Conservation (phyloP, 305 asterid species). For the Fraxinus sp. region DNA sequence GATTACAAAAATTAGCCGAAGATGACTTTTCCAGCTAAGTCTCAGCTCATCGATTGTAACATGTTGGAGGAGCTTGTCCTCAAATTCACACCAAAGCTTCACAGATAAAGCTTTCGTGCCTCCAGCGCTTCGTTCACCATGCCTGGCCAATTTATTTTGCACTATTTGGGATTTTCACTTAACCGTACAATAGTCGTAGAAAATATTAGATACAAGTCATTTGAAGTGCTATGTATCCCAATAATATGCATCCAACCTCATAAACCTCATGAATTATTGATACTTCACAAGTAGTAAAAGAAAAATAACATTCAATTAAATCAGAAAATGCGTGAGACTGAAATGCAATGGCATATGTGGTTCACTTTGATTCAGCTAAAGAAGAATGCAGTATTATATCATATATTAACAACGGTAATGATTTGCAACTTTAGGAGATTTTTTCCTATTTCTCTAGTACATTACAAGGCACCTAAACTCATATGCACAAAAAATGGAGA, state of each 20-base stretch:
- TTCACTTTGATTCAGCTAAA: slow-evolving; percentile 17
- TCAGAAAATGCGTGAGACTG: background rate
- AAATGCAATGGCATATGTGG: slow-evolving; percentile 16
- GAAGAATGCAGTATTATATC: background rate
- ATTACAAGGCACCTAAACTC: background rate
- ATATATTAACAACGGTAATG: background rate
- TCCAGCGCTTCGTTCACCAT: slow-evolving; percentile 91
- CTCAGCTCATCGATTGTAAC: slow-evolving; percentile 91
- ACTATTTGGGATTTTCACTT: slow-evolving; percentile 78
- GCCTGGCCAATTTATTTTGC: slow-evolving; percentile 74
- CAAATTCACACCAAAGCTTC: slow-evolving; percentile 98
- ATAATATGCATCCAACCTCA: background rate
- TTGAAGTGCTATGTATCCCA: slow-evolving; percentile 4
- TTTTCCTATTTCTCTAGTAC: background rate
- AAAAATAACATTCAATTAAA: background rate
- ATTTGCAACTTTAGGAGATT: background rate
- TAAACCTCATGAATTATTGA: slow-evolving; percentile 5
- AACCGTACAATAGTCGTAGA: slow-evolving; percentile 53
- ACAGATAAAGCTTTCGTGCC: slow-evolving; percentile 91
- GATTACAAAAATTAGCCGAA: background rate
- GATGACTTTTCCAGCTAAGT: background rate
- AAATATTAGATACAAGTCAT: slow-evolving; percentile 15
- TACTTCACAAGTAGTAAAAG: slow-evolving; percentile 5
- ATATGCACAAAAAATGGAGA: background rate
- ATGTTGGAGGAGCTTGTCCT: slow-evolving; percentile 97